Conservation (phyloP, 805 yeast genomes). For the Grigorovia humatica region DNA sequence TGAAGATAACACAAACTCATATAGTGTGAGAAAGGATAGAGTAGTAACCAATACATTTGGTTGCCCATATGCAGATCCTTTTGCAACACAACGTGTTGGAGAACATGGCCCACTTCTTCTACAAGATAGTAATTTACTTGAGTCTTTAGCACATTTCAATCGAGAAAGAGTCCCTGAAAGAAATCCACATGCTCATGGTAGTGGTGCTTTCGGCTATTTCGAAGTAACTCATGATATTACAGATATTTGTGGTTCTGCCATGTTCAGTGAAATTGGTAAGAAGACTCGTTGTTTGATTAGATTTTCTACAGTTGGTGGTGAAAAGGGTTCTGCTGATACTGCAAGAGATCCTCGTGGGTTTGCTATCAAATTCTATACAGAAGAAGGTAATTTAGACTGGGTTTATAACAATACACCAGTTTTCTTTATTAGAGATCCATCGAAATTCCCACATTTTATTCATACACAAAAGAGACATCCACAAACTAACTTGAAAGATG, state of each 20-base stretch:
- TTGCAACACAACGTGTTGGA: constrained; percentile 67
- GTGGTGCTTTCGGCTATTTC: constrained; percentile 82
- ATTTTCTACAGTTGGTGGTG: constrained; percentile 68
- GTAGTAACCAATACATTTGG: constrained; percentile 66
- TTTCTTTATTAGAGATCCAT: constrained; percentile 54
- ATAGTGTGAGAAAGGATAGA: constrained; percentile 33
- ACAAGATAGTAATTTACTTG: constrained; percentile 75
- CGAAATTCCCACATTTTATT: constrained; percentile 53
- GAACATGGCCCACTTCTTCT: constrained; percentile 68
- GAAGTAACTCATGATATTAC: constrained; percentile 81
- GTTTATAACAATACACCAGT: constrained; percentile 66
- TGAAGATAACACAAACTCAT: constrained; percentile 19
- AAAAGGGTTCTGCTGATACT: constrained; percentile 54
- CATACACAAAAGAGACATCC: constrained; percentile 68
- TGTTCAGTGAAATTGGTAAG: constrained; percentile 67
- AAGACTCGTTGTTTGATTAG: constrained; percentile 63
- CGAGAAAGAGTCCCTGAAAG: constrained; percentile 87
- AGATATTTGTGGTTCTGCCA: constrained; percentile 58
- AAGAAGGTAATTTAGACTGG: constrained; percentile 62
- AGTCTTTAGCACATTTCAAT: constrained; percentile 77
- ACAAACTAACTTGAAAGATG: constrained; percentile 62
- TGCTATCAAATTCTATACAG: constrained; percentile 54
- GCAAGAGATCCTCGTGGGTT: constrained; percentile 66
- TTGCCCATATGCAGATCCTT: constrained; percentile 64
- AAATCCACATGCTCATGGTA: constrained; percentile 89